These are phyloP conservation scores for Lycium ferocissimum DNA, from an alignment of 257 asterid genomes.

Conservation along the genomic window DNA sequence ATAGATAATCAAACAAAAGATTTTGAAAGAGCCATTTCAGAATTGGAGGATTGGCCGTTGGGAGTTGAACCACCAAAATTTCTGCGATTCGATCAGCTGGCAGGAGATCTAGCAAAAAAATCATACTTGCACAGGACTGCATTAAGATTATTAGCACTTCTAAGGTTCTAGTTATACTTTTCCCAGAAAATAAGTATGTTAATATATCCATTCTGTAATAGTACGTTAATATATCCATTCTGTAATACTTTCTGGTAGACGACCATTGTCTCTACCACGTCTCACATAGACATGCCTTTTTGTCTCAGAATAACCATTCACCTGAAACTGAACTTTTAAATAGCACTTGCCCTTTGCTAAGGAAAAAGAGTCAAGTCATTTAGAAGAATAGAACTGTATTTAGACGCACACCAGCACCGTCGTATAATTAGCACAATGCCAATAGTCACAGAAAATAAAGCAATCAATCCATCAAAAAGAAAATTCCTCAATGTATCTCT, in stretches of 20 bases:
- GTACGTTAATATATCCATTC: background rate
- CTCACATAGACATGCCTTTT: background rate
- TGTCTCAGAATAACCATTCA: background rate
- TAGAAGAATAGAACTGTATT: background rate
- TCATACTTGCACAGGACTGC: conserved; percentile 4
- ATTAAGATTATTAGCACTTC: conserved; percentile 9
- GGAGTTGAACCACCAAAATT: background rate
- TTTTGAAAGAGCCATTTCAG: background rate
- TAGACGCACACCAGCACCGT: background rate
- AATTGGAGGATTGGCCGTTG: background rate
- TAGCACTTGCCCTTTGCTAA: background rate
- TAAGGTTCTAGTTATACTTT: background rate
- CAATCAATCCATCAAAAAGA: background rate
- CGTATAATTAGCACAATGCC: background rate
- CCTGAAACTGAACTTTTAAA: background rate
- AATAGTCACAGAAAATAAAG: background rate
- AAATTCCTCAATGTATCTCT: background rate
- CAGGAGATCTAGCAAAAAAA: background rate
- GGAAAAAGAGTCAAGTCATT: background rate
- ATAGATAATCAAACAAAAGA: background rate
- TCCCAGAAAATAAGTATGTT: background rate
- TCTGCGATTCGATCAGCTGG: background rate
- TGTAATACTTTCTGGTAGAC: background rate
- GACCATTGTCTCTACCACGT: background rate
- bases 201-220: background rate